Evolutionary conservation across 345 rosid genomes (phyloP).

Genomic region (Moricandia arvensis): DNA sequence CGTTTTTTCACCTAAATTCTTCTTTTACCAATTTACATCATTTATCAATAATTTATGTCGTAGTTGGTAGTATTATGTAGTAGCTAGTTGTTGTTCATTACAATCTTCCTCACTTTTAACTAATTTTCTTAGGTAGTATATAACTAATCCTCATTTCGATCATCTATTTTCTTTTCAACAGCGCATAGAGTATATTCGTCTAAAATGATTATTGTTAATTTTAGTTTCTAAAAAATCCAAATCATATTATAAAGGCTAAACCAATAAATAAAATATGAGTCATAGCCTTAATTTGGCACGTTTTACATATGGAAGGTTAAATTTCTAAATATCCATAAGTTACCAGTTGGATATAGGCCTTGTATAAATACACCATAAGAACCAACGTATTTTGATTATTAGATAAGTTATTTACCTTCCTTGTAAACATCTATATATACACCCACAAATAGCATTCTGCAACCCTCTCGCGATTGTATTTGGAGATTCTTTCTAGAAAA

Average conservation of each 20-base stretch:
- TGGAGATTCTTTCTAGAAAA: neutral
- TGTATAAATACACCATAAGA: conserved; percentile 21
- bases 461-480: neutral
- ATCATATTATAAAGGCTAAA: neutral
- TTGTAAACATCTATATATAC: conserved; percentile 1
- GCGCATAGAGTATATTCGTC: neutral
- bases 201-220: neutral
- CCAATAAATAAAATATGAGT: neutral
- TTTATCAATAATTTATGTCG: neutral
- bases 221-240: neutral
- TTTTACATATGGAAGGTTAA: neutral
- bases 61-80: neutral
- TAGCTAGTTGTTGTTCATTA: neutral
- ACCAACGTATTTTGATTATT: neutral
- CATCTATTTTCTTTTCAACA: neutral
- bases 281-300: neutral
- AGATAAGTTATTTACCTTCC: conserved; percentile 17
- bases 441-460: neutral
- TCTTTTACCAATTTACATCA: conserved; percentile 17
- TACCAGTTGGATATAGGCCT: neutral
- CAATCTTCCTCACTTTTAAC: neutral
- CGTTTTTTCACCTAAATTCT: neutral
- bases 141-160: neutral
- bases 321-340: neutral
- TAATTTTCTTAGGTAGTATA: conserved; percentile 1